phyloP scores from a whole-genome alignment of 1,139 yeast species.

The Candida freyschussii region DNA sequence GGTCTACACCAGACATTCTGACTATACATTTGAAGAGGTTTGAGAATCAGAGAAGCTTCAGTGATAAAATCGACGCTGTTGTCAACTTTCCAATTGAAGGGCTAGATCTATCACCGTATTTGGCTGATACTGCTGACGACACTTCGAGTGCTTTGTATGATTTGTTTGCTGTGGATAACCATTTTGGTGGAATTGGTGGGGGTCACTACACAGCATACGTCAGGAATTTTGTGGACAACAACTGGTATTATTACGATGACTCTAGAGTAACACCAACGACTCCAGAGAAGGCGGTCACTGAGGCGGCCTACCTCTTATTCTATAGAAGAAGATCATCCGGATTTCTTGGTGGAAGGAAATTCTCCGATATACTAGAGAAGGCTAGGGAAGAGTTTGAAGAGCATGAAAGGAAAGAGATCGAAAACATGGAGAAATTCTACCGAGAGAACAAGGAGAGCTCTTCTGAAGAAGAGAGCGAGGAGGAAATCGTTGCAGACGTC shows the following conservation, averaged over 20 bases:
- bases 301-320: conserved; percentile 85
- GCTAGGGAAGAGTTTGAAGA: conserved; percentile 29
- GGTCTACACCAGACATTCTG: conserved; percentile 88
- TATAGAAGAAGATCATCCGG: conserved; percentile 52
- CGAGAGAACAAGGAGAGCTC: conserved; percentile 20
- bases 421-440: conserved; percentile 21
- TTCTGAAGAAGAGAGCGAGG: conserved; percentile 14
- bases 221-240: conserved; percentile 66
- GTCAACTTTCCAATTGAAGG: conserved; percentile 88
- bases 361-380: conserved; percentile 29
- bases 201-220: conserved; percentile 95
- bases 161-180: conserved; percentile 89
- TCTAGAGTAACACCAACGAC: conserved; percentile 62
- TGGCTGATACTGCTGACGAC: conserved; percentile 37
- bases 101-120: conserved; percentile 61
- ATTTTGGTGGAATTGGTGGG: conserved; percentile 94
- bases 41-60: conserved; percentile 76
- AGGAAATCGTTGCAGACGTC: conserved; percentile 6
- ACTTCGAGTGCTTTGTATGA: conserved; percentile 55
- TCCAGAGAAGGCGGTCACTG: conserved; percentile 61
- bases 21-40: conserved; percentile 89
- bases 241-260: conserved; percentile 93
- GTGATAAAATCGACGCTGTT: conserved; percentile 83
- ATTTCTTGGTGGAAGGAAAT: conserved; percentile 27
- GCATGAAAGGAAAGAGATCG: conserved; percentile 17